These are phyloP conservation scores for Botrytis sinoallii DNA, from an alignment of 2,329 filamentous ascomycete species.

Conservation along the genomic window DNA sequence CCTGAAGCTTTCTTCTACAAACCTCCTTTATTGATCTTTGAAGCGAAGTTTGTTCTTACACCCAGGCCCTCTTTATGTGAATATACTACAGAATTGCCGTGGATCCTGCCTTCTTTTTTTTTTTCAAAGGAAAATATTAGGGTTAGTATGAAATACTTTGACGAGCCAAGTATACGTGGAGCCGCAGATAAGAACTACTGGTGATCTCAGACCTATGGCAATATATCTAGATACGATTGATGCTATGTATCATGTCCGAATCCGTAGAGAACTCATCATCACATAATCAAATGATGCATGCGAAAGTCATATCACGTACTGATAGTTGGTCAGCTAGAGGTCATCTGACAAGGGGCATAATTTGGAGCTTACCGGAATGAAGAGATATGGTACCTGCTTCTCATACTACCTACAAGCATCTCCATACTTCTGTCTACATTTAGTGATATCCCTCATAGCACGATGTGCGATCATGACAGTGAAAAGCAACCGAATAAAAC, in stretches of 20 bases:
- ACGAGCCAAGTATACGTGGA: not conserved
- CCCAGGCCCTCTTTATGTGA: not conserved
- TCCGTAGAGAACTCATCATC: rapidly evolving
- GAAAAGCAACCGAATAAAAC: constrained; percentile 86
- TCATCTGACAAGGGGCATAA: not conserved
- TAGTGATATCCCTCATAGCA: constrained; percentile 69
- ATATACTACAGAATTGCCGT: not conserved
- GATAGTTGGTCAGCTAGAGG: not conserved
- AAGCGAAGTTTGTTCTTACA: not conserved
- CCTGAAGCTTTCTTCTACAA: not conserved
- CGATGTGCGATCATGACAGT: constrained; percentile 78
- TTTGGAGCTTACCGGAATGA: constrained; percentile 61
- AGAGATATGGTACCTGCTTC: constrained; percentile 75
- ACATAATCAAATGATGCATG: not conserved
- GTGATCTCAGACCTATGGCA: not conserved
- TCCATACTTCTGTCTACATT: constrained; percentile 75
- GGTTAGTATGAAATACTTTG: not conserved
- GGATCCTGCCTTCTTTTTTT: not conserved
- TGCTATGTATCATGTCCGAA: not conserved
- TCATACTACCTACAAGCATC: constrained; percentile 80
- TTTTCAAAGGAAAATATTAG: not conserved
- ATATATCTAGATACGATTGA: not conserved
- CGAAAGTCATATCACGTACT: not conserved
- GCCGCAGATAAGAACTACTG: not conserved
- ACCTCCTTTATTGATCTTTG: not conserved